Percentiles rank a stretch among this genome's conserved stretches.
These are phyloP conservation scores for Rhodomyrtus psidioides DNA, from an alignment of 441 rosid genomes.

Conservation along the genomic window DNA sequence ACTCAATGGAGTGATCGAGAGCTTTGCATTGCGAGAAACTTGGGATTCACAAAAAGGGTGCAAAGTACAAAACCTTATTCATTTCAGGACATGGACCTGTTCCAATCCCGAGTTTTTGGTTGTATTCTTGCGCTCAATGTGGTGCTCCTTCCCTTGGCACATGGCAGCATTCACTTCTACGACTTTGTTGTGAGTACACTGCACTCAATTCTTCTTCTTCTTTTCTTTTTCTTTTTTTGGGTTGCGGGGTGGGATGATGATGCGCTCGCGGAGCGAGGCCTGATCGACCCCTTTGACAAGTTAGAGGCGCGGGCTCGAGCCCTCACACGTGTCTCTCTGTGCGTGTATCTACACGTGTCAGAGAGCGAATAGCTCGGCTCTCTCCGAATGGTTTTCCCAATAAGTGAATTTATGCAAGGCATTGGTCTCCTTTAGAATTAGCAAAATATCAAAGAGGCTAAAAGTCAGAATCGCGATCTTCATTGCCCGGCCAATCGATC, in stretches of 20 bases:
- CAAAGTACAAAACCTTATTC: not conserved
- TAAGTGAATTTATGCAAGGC: not conserved
- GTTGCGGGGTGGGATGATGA: no score
- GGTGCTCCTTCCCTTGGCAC: not conserved
- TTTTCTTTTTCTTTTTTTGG: no score
- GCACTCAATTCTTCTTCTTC: not conserved
- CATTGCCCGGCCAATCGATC: not conserved
- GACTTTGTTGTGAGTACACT: not conserved
- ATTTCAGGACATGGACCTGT: not conserved
- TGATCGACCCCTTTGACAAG: not conserved
- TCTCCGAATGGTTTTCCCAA: not conserved
- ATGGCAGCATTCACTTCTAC: not conserved
- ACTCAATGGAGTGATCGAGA: not conserved
- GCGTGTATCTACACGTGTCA: not conserved
- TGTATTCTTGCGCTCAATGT: not conserved
- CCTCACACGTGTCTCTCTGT: not conserved
- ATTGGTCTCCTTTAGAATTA: not conserved
- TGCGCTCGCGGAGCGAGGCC: not conserved
- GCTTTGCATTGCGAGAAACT: not conserved
- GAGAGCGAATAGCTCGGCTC: not conserved
- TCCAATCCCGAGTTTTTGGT: not conserved
- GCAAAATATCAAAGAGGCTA: not conserved
- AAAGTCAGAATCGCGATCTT: not conserved
- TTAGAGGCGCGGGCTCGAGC: not conserved
- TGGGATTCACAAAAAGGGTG: not conserved